Conservation (phyloP, 495 filamentous ascomycete genomes). For the Bombardia bombarda region DNA sequence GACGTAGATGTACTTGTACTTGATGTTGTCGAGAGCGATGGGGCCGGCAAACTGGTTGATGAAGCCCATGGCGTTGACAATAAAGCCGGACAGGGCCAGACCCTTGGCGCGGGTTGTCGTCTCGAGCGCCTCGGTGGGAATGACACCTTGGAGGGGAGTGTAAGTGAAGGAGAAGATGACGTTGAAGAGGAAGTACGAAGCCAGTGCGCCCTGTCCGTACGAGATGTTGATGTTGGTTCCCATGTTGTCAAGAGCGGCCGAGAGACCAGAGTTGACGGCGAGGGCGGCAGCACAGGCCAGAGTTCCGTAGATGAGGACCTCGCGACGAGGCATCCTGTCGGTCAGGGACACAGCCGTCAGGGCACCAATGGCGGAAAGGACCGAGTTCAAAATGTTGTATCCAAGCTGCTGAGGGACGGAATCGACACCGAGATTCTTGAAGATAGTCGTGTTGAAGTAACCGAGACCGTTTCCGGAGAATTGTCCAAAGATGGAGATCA, state of each 20-base stretch:
- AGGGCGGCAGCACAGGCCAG: slow-evolving; percentile 42
- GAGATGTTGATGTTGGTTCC: slow-evolving; percentile 10
- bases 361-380: slow-evolving; percentile 36
- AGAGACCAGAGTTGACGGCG: slow-evolving; percentile 39
- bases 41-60: slow-evolving; percentile 46
- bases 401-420: slow-evolving; percentile 29
- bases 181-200: slow-evolving; percentile 51
- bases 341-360: slow-evolving; percentile 33
- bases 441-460: slow-evolving; percentile 34
- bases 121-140: slow-evolving; percentile 48
- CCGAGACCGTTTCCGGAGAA: slow-evolving; percentile 42
- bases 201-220: slow-evolving; percentile 36
- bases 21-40: slow-evolving; percentile 39
- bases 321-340: slow-evolving; percentile 38
- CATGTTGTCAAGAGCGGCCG: slow-evolving; percentile 32
- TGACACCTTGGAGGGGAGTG: slow-evolving; percentile 52
- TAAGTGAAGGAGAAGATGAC: slow-evolving; percentile 53
- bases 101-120: slow-evolving; percentile 45
- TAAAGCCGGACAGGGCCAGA: slow-evolving; percentile 36
- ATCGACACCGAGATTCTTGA: slow-evolving; percentile 23
- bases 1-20: slow-evolving; percentile 43
- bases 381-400: slow-evolving; percentile 39
- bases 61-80: slow-evolving; percentile 36
- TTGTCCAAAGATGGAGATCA: slow-evolving; percentile 48
- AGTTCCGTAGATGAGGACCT: slow-evolving; percentile 35